A percentile compares a stretch with the other conserved stretches of the same genome.
phyloP scores from a whole-genome alignment of 805 yeast species.

The Wickerhamiella nectarea region DNA sequence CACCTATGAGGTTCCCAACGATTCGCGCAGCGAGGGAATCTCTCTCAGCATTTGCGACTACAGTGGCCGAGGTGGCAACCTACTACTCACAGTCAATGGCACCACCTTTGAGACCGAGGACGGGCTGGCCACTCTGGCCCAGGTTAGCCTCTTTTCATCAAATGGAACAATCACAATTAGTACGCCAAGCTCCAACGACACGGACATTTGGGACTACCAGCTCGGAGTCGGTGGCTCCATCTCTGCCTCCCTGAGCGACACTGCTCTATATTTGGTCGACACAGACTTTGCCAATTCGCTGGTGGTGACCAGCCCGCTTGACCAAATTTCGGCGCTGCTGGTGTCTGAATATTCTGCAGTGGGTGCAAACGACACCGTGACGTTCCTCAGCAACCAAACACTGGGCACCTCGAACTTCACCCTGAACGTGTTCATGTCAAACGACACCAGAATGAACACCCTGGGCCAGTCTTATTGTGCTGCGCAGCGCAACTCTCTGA shows the following conservation, averaged over 20 bases:
- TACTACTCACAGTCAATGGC: background rate
- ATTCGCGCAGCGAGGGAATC: slow-evolving; percentile 8
- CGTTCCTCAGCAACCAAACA: background rate
- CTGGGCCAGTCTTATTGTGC: slow-evolving; percentile 62
- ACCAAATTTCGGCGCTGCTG: slow-evolving; percentile 11
- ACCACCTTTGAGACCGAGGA: background rate
- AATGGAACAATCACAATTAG: slow-evolving; percentile 12
- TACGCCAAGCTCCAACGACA: slow-evolving; percentile 10
- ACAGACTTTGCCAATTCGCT: slow-evolving; percentile 56
- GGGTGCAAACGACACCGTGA: background rate
- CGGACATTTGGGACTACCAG: slow-evolving; percentile 42
- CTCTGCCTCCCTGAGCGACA: slow-evolving; percentile 4
- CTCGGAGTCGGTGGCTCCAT: slow-evolving; percentile 40
- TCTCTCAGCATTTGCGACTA: slow-evolving; percentile 11
- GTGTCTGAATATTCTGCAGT: background rate
- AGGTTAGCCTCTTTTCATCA: background rate
- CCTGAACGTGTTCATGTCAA: background rate
- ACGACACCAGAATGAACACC: slow-evolving; percentile 10
- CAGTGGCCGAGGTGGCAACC: background rate
- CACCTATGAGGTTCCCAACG: slow-evolving; percentile 21
- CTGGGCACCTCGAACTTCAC: slow-evolving; percentile 21
- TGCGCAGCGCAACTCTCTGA: slow-evolving; percentile 37
- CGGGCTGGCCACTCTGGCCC: background rate
- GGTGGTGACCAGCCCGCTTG: slow-evolving; percentile 34
- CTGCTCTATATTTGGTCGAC: slow-evolving; percentile 39